Base-by-base conservation (phyloP, 768 basidiomycete species). In the Agaricus sinodeliciosus region DNA sequence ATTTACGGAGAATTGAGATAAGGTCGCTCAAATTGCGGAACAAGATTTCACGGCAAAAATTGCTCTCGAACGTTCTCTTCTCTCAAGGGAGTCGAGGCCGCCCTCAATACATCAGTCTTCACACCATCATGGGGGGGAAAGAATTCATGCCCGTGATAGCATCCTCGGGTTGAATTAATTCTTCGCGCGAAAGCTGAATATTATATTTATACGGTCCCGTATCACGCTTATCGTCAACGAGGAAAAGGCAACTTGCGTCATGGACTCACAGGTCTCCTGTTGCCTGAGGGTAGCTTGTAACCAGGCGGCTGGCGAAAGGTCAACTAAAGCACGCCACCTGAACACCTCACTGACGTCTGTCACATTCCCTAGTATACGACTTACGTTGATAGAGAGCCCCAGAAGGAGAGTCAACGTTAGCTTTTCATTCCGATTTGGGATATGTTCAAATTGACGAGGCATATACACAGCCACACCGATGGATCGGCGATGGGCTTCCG, bases 381-480 rank as follows among this genome's bases (percentile, higher is more conserved):
- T 49, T 25, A 22, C 19, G 35, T 19, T 22, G 8, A 22, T 39
- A 37, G 15, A 39, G 37, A n/a, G 16, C 41, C 41, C 40, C 15
- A 36, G 41, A 43, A 50, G 49, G 31, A 31, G 31, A 31, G 31
- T 11, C 31, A 31, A 31, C 31, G 31, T 31, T 31, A 31, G 15
- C 25, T 39, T n/a, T 4, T 12, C 13, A 42, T 54, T 35, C 52
- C 52, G 16, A 41, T 41, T 54, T 26, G 7, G 46, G 52, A n/a
- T 48, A 54, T 54, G 52, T 48, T 46, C 15, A n/a, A 40, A 45
- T 7, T 44, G 43, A 51, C 50, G 16, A 41, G 18, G 39, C 22
- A 15, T 31, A 15, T 31, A 41, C 52, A 54, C 52, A 54, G 52
- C 52, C 52, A 48, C 52, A 47, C 52, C 52, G 44, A 47, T 37